Evolutionary conservation across 1,139 yeast genomes (phyloP).

Genomic region (Suhomyces atakaporum): DNA sequence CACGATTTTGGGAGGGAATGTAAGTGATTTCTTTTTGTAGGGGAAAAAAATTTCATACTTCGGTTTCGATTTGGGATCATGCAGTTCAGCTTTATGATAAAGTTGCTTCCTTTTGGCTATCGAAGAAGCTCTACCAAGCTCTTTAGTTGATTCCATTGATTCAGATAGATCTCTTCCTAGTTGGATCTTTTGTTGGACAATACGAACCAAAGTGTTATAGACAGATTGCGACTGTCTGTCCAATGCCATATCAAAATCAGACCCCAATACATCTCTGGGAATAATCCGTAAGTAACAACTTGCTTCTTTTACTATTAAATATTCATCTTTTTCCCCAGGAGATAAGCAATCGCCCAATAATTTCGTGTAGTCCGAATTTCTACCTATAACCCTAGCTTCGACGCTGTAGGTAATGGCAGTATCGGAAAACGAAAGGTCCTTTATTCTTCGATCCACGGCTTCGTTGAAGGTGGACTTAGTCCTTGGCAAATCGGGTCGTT

Average conservation of each 20-base stretch:
- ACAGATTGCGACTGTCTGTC: slow-evolving; percentile 17
- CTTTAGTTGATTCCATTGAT: slow-evolving; percentile 6
- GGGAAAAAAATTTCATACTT: slow-evolving; percentile 20
- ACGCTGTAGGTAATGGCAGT: slow-evolving; percentile 38
- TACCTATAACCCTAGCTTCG: slow-evolving; percentile 39
- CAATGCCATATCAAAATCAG: slow-evolving; percentile 15
- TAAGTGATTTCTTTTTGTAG: slow-evolving; percentile 22
- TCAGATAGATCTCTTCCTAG: slow-evolving; percentile 16
- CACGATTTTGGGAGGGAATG: slow-evolving; percentile 24
- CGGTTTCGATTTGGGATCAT: not conserved
- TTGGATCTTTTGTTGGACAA: slow-evolving; percentile 20
- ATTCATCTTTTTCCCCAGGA: slow-evolving; percentile 21
- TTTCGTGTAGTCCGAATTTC: slow-evolving; percentile 29
- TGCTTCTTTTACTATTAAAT: slow-evolving; percentile 25
- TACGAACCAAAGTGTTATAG: slow-evolving; percentile 19
- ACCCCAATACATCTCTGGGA: slow-evolving; percentile 20
- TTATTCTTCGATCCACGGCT: slow-evolving; percentile 21
- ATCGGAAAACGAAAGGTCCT: slow-evolving; percentile 36
- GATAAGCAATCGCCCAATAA: slow-evolving; percentile 11
- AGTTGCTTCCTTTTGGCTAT: slow-evolving; percentile 22
- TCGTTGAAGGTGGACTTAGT: slow-evolving; percentile 16
- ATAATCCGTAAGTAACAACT: slow-evolving; percentile 25
- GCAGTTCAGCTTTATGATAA: slow-evolving; percentile 11
- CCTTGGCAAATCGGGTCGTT: slow-evolving; percentile 1
- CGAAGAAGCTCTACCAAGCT: slow-evolving; percentile 13